Percentiles rank a stretch among this genome's conserved stretches.
phyloP scores from a whole-genome alignment of 345 rosid species.

The Eucalyptus decipiens region DNA sequence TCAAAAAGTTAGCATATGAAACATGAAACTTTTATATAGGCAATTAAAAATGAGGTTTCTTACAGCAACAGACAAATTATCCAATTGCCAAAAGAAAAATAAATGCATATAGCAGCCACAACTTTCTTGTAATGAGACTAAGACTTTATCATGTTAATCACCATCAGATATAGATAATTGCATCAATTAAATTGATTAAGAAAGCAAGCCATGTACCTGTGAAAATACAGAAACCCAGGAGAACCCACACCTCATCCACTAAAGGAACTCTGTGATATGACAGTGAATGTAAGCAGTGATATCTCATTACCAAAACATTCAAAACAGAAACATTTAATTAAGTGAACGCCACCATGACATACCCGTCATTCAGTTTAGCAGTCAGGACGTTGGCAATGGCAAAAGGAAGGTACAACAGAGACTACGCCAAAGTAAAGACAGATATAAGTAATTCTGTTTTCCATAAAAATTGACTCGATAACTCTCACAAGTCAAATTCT shows the following conservation, averaged over 20 bases:
- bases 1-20: not conserved
- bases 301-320: not conserved
- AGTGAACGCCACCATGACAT: constrained; percentile 1
- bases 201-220: constrained; percentile 33
- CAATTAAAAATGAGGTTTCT: not conserved
- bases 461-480: not conserved
- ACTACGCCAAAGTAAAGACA: constrained; percentile 29
- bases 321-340: not conserved
- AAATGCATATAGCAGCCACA: not conserved
- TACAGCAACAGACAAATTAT: not conserved
- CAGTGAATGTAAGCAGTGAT: not conserved
- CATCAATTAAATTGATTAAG: not conserved
- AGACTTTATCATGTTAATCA: not conserved
- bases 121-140: not conserved
- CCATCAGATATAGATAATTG: not conserved
- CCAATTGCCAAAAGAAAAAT: not conserved
- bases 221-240: constrained; percentile 82
- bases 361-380: constrained; percentile 92
- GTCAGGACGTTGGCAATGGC: constrained; percentile 94
- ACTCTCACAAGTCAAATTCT: not conserved
- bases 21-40: not conserved
- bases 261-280: constrained; percentile 65
- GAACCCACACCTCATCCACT: constrained; percentile 86
- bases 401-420: constrained; percentile 82
- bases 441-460: not conserved